These are phyloP conservation scores for Sphaerostilbella broomeana DNA, from an alignment of 2,329 filamentous ascomycete species.

Conservation along the genomic window DNA sequence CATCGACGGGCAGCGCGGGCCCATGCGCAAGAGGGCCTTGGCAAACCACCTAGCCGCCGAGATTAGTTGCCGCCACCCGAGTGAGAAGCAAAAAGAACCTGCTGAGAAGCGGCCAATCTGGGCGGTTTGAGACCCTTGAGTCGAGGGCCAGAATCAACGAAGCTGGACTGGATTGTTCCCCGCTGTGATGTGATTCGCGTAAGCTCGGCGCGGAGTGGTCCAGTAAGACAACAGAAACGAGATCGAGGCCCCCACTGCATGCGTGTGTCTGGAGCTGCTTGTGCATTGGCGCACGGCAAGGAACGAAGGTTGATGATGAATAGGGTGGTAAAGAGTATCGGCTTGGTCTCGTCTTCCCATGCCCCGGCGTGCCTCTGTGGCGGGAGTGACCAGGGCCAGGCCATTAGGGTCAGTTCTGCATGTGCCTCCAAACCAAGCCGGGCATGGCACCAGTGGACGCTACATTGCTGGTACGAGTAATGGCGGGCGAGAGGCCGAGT, in stretches of 20 bases:
- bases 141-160: background rate
- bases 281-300: background rate
- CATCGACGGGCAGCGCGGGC: background rate
- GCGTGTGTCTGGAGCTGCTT: background rate
- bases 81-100: no score
- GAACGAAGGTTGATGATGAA: no score
- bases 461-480: no score
- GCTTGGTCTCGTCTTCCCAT: no score
- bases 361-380: background rate
- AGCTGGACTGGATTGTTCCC: conserved; percentile 7
- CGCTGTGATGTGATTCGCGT: conserved; percentile 26
- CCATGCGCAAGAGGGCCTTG: background rate
- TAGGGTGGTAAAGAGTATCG: no score
- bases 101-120: no score
- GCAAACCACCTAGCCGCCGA: background rate
- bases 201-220: conserved; percentile 18
- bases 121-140: no score
- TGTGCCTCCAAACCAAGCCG: no score
- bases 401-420: no score
- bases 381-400: no score
- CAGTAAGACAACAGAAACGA: conserved; percentile 21
- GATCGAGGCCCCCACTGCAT: conserved; percentile 1
- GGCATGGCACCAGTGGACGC: no score
- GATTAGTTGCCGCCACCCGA: background rate
- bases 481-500: no score